Percentiles rank a stretch among this genome's conserved stretches.
phyloP scores from a whole-genome alignment of 139 green algal species.

The Chlorella sp. region DNA sequence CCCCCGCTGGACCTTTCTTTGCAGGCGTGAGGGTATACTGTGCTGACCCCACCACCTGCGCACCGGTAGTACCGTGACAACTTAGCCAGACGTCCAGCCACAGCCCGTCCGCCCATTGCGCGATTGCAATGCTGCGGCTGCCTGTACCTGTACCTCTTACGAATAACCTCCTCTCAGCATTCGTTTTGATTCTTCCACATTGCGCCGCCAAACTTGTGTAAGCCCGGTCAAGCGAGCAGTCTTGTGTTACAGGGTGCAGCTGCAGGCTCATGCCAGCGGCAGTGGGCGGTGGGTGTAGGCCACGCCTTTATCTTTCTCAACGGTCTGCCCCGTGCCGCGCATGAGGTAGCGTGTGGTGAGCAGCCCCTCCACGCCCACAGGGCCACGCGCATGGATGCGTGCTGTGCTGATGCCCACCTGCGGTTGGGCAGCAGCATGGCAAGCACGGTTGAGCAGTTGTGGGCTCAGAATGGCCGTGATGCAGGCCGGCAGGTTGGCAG shows the following conservation, averaged over 20 bases:
- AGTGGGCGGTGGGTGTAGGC: conserved; percentile 89
- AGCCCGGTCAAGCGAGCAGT: too few relatives aligned
- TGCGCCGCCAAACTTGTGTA: too few relatives aligned
- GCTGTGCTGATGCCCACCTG: conserved; percentile 97
- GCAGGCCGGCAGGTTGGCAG: background rate
- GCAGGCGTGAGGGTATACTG: conserved; percentile 3
- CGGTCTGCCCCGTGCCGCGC: conserved; percentile 73
- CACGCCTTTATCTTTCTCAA: conserved; percentile 90
- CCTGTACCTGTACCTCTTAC: too few relatives aligned
- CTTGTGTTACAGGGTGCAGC: too few relatives aligned
- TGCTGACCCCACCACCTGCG: background rate
- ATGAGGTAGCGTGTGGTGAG: conserved; percentile 95
- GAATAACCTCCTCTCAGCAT: too few relatives aligned
- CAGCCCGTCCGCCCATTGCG: too few relatives aligned
- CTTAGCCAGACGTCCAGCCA: too few relatives aligned
- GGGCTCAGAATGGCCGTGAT: background rate
- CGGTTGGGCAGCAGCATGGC: background rate
- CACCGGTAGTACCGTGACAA: too few relatives aligned
- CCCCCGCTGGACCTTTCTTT: background rate
- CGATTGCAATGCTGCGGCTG: too few relatives aligned
- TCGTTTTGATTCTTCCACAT: too few relatives aligned
- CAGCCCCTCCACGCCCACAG: conserved; percentile 98
- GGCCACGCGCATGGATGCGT: conserved; percentile 97
- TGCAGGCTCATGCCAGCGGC: conserved; percentile 6
- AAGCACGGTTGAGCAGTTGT: background rate